A percentile compares a stretch with the other conserved stretches of the same genome.
These are phyloP conservation scores for Silene vulgaris DNA, from an alignment of 179 eudicot species.

Conservation along the genomic window DNA sequence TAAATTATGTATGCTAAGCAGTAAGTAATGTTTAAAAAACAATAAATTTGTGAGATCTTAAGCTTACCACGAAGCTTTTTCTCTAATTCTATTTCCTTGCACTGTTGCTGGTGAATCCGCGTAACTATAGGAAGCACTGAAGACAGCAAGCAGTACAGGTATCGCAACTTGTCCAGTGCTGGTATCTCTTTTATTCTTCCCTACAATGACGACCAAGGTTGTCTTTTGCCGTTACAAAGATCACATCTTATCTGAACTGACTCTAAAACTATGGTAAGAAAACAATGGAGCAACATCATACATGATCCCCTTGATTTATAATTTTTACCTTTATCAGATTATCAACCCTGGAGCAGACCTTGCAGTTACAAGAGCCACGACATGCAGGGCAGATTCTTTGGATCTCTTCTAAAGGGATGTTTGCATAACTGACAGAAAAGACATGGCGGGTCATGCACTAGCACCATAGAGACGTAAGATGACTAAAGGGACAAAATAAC, in stretches of 20 bases:
- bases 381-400: conserved; percentile 89
- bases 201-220: conserved; percentile 32
- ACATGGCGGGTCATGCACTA: conserved; percentile 20
- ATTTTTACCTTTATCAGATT: conserved; percentile 73
- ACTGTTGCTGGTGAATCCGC: conserved; percentile 73
- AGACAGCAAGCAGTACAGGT: conserved; percentile 70
- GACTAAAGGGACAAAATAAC: conserved; percentile 13
- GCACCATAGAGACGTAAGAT: conserved; percentile 4
- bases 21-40: neutral
- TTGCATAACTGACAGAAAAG: conserved; percentile 56
- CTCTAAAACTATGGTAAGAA: neutral
- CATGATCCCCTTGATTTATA: conserved; percentile 6
- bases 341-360: conserved; percentile 72
- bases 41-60: conserved; percentile 9
- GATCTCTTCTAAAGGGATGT: conserved; percentile 62
- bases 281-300: neutral
- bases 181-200: conserved; percentile 76
- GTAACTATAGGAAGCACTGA: conserved; percentile 87
- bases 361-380: conserved; percentile 87
- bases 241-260: neutral
- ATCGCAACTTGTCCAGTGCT: conserved; percentile 70
- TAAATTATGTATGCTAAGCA: conserved; percentile 14
- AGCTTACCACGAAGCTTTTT: conserved; percentile 68
- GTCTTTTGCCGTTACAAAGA: neutral
- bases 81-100: conserved; percentile 81